phyloP scores from a whole-genome alignment of 306 rosid species.

The Sphenostylis stenocarpa region DNA sequence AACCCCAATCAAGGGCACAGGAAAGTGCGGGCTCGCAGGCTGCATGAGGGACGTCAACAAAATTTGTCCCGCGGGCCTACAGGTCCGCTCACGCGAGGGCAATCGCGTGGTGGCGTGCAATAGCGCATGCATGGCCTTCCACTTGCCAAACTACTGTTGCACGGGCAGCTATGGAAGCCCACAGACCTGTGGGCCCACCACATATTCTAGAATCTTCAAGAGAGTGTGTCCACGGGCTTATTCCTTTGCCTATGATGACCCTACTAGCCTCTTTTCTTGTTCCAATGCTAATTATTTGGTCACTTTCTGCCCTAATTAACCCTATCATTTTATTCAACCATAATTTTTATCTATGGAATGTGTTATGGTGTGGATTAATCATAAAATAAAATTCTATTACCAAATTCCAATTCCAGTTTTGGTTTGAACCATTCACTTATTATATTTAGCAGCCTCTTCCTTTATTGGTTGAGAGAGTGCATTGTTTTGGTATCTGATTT shows the following conservation, averaged over 20 bases:
- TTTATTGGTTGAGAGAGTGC: no score
- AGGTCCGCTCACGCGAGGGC: constrained; percentile 62
- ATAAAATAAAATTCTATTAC: no score
- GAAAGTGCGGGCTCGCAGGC: constrained; percentile 77
- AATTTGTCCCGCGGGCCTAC: constrained; percentile 86
- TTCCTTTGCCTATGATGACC: constrained; percentile 91
- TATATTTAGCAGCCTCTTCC: no score
- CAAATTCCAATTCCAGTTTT: no score
- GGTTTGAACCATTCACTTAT: no score
- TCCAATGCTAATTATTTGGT: constrained; percentile 65
- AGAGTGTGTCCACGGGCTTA: constrained; percentile 84
- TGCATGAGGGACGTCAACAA: constrained; percentile 76
- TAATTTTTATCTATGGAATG: no score
- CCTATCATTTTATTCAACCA: no score
- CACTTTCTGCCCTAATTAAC: constrained; percentile 70
- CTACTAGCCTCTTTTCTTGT: constrained; percentile 82
- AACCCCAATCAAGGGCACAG: constrained; percentile 35
- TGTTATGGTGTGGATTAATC: neutral
- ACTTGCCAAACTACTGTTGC: constrained; percentile 80
- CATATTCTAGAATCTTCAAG: constrained; percentile 79
- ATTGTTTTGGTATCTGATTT: no score
- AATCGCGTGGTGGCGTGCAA: constrained; percentile 73
- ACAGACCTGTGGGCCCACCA: constrained; percentile 84
- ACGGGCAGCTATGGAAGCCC: constrained; percentile 77
- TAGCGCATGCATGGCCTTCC: constrained; percentile 84